Evolutionary conservation across 1,284 basidiomycete genomes (phyloP).

Genomic region (Rhizoctonia solani): DNA sequence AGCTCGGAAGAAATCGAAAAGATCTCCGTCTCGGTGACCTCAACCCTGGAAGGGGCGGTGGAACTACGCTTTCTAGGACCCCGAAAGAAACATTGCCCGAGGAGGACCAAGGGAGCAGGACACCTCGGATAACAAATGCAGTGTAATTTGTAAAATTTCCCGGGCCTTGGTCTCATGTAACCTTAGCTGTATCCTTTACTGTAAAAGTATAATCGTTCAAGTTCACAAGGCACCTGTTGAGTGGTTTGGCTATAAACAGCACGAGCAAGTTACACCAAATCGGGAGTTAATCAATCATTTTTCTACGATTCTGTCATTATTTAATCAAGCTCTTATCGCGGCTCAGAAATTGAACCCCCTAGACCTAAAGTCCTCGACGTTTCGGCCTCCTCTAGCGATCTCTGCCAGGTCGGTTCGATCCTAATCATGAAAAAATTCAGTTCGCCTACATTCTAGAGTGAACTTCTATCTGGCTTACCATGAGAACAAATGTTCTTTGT

Average conservation of each 20-base stretch:
- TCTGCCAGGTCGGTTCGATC: constrained; percentile 56
- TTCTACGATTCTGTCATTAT: not conserved
- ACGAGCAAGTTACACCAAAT: not conserved
- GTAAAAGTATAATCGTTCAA: not conserved
- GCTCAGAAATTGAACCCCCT: constrained; percentile 37
- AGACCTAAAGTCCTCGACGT: constrained; percentile 37
- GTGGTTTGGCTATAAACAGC: not conserved
- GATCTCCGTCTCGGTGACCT: not conserved
- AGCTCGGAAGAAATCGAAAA: not conserved
- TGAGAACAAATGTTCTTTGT: constrained; percentile 75
- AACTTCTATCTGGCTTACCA: constrained; percentile 58
- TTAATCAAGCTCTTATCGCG: not conserved
- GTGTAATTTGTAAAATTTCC: not conserved
- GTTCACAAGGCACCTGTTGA: constrained; percentile 3
- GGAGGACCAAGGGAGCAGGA: constrained; percentile 64
- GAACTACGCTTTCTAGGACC: not conserved
- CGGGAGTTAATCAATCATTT: constrained; percentile 24
- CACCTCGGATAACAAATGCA: not conserved
- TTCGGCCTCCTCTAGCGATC: constrained; percentile 50
- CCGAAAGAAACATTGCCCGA: constrained; percentile 58
- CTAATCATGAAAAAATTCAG: constrained; percentile 39
- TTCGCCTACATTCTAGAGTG: not conserved
- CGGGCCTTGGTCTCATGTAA: too few relatives aligned
- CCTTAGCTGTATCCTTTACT: not conserved
- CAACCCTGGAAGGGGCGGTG: not conserved